A percentile compares a stretch with the other conserved stretches of the same genome.
phyloP scores from a whole-genome alignment of 331 rosid species.

The Ulmus americana region DNA sequence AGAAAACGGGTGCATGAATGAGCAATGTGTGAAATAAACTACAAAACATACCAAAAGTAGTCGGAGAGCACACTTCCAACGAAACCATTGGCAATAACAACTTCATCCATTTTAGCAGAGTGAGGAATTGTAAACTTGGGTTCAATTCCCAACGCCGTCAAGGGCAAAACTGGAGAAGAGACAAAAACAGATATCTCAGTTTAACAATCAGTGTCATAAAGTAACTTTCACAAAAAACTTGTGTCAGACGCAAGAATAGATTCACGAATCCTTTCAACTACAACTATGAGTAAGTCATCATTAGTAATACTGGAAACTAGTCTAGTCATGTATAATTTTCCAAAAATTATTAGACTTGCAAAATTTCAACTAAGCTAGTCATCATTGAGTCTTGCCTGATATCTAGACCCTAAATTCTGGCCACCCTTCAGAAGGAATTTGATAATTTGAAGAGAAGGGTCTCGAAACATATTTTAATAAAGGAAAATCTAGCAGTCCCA shows the following conservation, averaged over 20 bases:
- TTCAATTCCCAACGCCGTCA: conserved; percentile 86
- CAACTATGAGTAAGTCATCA: too few species aligned
- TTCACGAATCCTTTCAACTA: too few species aligned
- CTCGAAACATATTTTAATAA: neutral
- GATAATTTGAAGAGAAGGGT: neutral
- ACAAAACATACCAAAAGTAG: conserved; percentile 66
- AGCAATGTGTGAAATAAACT: neutral
- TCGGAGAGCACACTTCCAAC: conserved; percentile 91
- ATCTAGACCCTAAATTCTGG: conserved; percentile 4
- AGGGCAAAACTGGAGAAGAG: conserved; percentile 70
- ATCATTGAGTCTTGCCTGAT: conserved; percentile 12
- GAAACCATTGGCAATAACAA: conserved; percentile 86
- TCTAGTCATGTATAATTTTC: neutral
- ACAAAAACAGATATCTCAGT: conserved; percentile 1
- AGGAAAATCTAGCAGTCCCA: neutral
- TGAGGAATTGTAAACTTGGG: conserved; percentile 83
- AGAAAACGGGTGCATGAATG: conserved; percentile 7
- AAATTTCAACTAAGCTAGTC: neutral
- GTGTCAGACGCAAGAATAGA: too few species aligned
- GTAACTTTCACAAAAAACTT: neutral
- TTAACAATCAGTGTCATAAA: neutral
- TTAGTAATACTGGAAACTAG: too few species aligned
- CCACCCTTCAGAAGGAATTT: conserved; percentile 1
- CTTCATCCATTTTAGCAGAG: conserved; percentile 64
- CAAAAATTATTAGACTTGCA: neutral